phyloP scores from a whole-genome alignment of 176 grass and related monocot genomes.

The Aegilops umbellulata region DNA sequence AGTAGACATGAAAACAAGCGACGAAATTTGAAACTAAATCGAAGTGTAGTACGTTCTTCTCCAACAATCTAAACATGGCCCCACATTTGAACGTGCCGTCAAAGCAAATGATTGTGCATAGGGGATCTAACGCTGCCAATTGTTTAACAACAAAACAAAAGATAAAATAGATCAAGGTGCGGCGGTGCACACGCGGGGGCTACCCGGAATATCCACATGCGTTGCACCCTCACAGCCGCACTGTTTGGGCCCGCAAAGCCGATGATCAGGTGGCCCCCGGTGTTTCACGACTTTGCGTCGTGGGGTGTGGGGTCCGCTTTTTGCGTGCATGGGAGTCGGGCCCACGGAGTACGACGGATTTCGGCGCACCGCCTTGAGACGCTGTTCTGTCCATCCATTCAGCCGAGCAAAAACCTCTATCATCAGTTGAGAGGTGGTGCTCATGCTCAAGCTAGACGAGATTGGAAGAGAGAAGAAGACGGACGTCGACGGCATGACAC shows the following conservation, averaged over 20 bases:
- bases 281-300: neutral
- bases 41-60: neutral
- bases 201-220: slow-evolving; percentile 37
- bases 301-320: too few species aligned
- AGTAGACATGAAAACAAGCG: neutral
- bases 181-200: slow-evolving; percentile 12
- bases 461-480: neutral
- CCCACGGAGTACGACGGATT: too few species aligned
- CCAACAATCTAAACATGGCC: neutral
- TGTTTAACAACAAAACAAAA: neutral
- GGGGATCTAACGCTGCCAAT: neutral
- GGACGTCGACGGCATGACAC: neutral
- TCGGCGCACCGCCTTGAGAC: too few species aligned
- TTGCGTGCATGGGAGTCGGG: neutral
- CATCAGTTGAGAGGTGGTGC: too few species aligned
- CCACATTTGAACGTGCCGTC: neutral
- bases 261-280: neutral
- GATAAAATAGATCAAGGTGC: neutral
- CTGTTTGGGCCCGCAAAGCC: neutral
- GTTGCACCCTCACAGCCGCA: neutral
- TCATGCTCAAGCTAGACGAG: too few species aligned
- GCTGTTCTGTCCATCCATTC: too few species aligned
- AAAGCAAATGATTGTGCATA: neutral
- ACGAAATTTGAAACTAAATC: neutral
- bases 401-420: too few species aligned